Conservation (phyloP, 768 basidiomycete genomes). For the Xerocomellus intermedius region DNA sequence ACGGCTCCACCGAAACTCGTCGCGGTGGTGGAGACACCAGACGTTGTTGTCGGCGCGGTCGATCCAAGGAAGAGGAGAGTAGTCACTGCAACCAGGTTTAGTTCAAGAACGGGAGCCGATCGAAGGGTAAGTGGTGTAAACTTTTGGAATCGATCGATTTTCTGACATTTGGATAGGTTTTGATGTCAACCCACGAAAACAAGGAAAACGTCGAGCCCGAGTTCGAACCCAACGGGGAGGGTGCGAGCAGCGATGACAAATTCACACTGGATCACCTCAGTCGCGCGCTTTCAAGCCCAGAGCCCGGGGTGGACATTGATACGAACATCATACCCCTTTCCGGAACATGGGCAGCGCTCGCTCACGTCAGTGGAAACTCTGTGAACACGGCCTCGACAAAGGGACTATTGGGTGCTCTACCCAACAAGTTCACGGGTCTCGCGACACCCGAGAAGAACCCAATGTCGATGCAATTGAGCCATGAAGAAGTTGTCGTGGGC, state of each 20-base stretch:
- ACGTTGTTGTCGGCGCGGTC: conserved; percentile 86
- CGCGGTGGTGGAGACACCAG: conserved; percentile 82
- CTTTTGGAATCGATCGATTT: not conserved
- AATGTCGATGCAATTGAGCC: conserved; percentile 90
- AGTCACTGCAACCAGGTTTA: conserved; percentile 85
- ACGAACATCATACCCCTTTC: conserved; percentile 61
- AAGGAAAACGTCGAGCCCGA: conserved; percentile 34
- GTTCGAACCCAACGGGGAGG: conserved; percentile 13
- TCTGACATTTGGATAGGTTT: conserved; percentile 48
- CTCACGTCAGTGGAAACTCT: conserved; percentile 37
- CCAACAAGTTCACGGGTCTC: conserved; percentile 70
- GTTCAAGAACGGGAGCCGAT: conserved; percentile 78
- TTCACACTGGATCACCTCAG: conserved; percentile 10
- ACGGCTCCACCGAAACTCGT: conserved; percentile 83
- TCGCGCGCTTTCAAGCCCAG: conserved; percentile 16
- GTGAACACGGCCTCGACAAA: conserved; percentile 38
- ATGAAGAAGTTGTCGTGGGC: conserved; percentile 88
- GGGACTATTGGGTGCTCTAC: conserved; percentile 62
- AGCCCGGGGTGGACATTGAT: conserved; percentile 57
- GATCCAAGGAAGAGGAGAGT: conserved; percentile 82
- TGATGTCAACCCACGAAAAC: conserved; percentile 79
- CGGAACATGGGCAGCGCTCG: conserved; percentile 76
- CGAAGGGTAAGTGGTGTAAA: conserved; percentile 56
- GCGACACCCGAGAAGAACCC: conserved; percentile 91
- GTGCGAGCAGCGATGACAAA: not conserved